A percentile compares a stretch with the other conserved stretches of the same genome.
phyloP scores from a whole-genome alignment of 2,329 filamentous ascomycete genomes.

The Arthrinium phaeospermum region DNA sequence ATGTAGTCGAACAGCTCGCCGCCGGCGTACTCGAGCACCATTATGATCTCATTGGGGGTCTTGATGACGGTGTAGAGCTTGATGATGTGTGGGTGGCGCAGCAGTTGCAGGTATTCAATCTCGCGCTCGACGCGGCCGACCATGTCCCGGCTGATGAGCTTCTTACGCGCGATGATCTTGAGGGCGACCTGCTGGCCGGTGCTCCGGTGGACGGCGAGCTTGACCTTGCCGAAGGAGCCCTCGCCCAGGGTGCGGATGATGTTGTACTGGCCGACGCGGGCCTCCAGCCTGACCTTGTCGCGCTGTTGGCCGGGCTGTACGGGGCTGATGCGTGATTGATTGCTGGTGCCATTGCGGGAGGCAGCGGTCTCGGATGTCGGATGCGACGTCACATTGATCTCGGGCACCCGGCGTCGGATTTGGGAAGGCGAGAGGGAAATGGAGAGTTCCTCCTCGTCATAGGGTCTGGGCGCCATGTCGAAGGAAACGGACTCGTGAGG shows the following conservation, averaged over 20 bases:
- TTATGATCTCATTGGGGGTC: slow-evolving; percentile 92
- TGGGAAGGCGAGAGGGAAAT: slow-evolving; percentile 73
- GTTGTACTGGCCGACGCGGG: slow-evolving; percentile 90
- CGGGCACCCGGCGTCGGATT: slow-evolving; percentile 57
- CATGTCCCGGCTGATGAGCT: slow-evolving; percentile 97
- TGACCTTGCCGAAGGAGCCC: slow-evolving; percentile 98
- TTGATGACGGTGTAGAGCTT: slow-evolving; percentile 99
- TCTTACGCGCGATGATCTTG: slow-evolving; percentile 96
- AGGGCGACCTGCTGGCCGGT: slow-evolving; percentile 95
- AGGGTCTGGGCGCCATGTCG: slow-evolving; percentile 59
- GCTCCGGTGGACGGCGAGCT: slow-evolving; percentile 89
- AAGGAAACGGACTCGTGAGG: slow-evolving; percentile 24
- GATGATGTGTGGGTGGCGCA: slow-evolving; percentile 98
- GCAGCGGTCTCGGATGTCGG: slow-evolving; percentile 36
- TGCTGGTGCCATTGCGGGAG: slow-evolving; percentile 32
- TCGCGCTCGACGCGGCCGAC: slow-evolving; percentile 95
- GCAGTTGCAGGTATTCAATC: slow-evolving; percentile 95
- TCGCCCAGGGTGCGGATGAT: slow-evolving; percentile 91
- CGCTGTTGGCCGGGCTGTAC: slow-evolving; percentile 40
- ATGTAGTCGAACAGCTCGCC: slow-evolving; percentile 98
- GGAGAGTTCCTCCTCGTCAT: slow-evolving; percentile 84
- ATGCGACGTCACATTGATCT: slow-evolving; percentile 42
- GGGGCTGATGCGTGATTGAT: slow-evolving; percentile 19
- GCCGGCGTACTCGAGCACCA: slow-evolving; percentile 98
- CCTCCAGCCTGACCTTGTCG: slow-evolving; percentile 68